phyloP scores from a whole-genome alignment of 1,139 yeast genomes.

The Saccharomycopsis crataegensis region DNA sequence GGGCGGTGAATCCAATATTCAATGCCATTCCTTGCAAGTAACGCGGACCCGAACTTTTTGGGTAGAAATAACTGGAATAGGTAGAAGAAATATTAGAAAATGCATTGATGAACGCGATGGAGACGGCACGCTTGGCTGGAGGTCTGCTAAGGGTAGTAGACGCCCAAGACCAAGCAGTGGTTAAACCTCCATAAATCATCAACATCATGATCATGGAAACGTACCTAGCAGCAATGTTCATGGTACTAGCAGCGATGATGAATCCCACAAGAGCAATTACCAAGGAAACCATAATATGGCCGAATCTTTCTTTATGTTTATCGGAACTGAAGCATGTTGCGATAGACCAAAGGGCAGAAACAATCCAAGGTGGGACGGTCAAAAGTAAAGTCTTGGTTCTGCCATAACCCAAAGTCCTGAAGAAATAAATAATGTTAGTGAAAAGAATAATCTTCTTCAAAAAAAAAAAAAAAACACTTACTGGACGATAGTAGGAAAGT shows the following conservation, averaged over 20 bases:
- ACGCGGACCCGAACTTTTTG: constrained; percentile 6
- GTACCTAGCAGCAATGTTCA: constrained; percentile 52
- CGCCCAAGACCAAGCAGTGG: constrained; percentile 50
- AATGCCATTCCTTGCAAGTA: constrained; percentile 14
- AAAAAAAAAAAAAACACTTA: too few relatives aligned
- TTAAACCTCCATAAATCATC: constrained; percentile 50
- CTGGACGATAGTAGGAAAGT: constrained; percentile 48
- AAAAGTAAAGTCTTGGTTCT: constrained; percentile 44
- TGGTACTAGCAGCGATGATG: constrained; percentile 46
- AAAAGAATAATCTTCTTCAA: too few relatives aligned
- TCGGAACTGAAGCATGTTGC: constrained; percentile 54
- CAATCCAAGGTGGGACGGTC: constrained; percentile 54
- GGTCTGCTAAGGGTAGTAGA: constrained; percentile 37
- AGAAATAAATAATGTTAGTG: too few relatives aligned
- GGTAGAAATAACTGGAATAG: constrained; percentile 17
- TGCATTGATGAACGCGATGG: constrained; percentile 16
- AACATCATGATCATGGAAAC: constrained; percentile 58
- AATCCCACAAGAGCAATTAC: constrained; percentile 40
- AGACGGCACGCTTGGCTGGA: constrained; percentile 16
- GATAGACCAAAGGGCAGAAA: constrained; percentile 48
- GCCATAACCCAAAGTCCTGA: constrained; percentile 41
- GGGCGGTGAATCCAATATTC: constrained; percentile 11
- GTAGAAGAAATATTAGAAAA: constrained; percentile 13
- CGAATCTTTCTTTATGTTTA: constrained; percentile 48
- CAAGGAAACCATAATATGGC: constrained; percentile 43